Percentiles rank a stretch among this genome's conserved stretches.
Conservation (phyloP, 2,329 filamentous ascomycete species). For the Chaetomiaceae sp. region DNA sequence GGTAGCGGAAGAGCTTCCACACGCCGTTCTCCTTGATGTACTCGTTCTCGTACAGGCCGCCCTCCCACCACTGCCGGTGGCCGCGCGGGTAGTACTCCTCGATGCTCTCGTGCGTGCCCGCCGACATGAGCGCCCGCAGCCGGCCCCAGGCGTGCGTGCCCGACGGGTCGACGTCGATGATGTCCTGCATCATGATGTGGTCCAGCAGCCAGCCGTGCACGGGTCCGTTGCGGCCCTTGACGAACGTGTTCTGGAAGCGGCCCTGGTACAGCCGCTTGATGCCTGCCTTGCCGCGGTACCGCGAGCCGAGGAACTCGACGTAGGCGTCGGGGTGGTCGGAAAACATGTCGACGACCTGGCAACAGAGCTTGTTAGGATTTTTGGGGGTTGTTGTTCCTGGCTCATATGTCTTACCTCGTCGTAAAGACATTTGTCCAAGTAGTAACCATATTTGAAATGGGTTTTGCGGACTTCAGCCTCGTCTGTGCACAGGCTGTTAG, state of each 20-base stretch:
- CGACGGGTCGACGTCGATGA: conserved; percentile 43
- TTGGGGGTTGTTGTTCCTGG: no score
- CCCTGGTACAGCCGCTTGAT: conserved; percentile 46
- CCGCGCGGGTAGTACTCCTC: conserved; percentile 45
- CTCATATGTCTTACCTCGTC: conserved; percentile 41
- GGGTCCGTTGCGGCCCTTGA: conserved; percentile 49
- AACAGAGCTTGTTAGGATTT: no score
- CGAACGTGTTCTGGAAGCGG: conserved; percentile 45
- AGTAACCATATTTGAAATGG: conserved; percentile 54
- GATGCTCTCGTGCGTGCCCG: conserved; percentile 47
- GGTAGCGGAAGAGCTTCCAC: conserved; percentile 49
- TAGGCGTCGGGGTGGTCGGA: conserved; percentile 47
- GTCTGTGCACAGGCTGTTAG: conserved; percentile 29
- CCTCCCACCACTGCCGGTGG: conserved; percentile 52
- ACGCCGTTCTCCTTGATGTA: conserved; percentile 50
- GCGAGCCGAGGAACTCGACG: conserved; percentile 50
- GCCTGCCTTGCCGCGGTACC: conserved; percentile 46
- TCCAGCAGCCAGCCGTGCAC: conserved; percentile 51
- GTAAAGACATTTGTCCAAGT: conserved; percentile 54
- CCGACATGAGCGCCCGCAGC: conserved; percentile 50
- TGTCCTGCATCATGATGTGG: conserved; percentile 52
- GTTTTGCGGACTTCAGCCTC: conserved; percentile 49
- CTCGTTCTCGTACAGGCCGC: conserved; percentile 53
- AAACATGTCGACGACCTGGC: conserved; percentile 45
- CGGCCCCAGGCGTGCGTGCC: conserved; percentile 45